Conservation (phyloP, 2,329 filamentous ascomycete genomes). For the Achaetomium macrosporum region DNA sequence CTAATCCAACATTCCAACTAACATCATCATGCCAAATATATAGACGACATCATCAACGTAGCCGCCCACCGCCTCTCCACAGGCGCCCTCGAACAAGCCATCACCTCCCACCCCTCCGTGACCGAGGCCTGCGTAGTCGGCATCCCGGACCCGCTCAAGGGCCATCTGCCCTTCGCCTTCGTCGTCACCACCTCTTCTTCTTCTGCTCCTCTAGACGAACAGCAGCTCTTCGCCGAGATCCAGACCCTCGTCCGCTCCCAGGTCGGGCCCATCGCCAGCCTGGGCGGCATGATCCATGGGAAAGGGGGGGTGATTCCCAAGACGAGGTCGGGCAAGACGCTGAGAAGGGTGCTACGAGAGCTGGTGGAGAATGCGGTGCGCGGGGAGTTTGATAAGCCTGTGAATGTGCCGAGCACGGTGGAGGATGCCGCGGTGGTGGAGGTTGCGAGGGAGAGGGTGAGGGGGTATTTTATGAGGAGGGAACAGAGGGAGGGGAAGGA, state of each 20-base stretch:
- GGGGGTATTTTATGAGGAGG: constrained; percentile 60
- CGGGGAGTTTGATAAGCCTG: constrained; percentile 64
- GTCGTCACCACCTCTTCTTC: constrained; percentile 48
- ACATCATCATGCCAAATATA: neutral
- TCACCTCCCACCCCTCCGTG: constrained; percentile 71
- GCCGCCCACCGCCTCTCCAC: constrained; percentile 87
- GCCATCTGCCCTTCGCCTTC: constrained; percentile 88
- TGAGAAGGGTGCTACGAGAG: constrained; percentile 75
- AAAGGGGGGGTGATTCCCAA: constrained; percentile 77
- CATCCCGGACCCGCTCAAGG: constrained; percentile 80
- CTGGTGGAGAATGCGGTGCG: constrained; percentile 75
- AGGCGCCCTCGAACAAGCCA: constrained; percentile 83
- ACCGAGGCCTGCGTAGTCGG: constrained; percentile 83
- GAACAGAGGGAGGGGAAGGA: constrained; percentile 37
- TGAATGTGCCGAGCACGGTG: constrained; percentile 75
- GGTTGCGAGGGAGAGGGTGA: constrained; percentile 64
- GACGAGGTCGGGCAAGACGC: constrained; percentile 86
- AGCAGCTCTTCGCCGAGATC: constrained; percentile 51
- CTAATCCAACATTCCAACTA: too few species aligned
- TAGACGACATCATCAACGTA: constrained; percentile 92
- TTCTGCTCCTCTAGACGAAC: constrained; percentile 38
- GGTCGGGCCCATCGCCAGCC: constrained; percentile 78
- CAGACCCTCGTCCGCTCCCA: constrained; percentile 68
- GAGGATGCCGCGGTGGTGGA: constrained; percentile 73
- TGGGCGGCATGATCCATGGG: constrained; percentile 82